Evolutionary conservation across 257 asterid species (phyloP).

Genomic region (Forsythia viridissima): DNA sequence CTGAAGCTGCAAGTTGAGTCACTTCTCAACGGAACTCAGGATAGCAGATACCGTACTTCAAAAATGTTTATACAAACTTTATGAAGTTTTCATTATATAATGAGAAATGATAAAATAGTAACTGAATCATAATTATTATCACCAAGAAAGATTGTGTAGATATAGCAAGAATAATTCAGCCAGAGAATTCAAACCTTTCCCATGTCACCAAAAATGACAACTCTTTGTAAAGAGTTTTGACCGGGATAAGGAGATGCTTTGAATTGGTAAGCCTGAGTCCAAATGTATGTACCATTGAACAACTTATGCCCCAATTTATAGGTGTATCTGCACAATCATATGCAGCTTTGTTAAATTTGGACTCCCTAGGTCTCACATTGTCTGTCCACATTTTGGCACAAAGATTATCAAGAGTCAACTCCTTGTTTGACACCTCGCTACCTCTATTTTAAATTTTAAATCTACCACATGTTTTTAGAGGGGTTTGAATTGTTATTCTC

Average conservation of each 20-base stretch:
- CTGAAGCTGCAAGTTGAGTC: neutral
- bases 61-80: neutral
- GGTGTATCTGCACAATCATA: conserved; percentile 62
- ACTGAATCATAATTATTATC: neutral
- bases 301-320: conserved; percentile 84
- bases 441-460: neutral
- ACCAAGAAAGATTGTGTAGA: neutral
- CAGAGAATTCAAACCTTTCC: conserved; percentile 68
- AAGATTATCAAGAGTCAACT: neutral
- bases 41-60: neutral
- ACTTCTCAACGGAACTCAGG: neutral
- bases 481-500: neutral
- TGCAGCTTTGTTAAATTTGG: neutral
- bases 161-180: neutral
- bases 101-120: neutral
- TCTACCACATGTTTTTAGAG: neutral
- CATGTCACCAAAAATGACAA: conserved; percentile 92
- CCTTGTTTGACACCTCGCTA: neutral
- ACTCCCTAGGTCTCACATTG: neutral
- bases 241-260: conserved; percentile 96
- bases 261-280: conserved; percentile 70
- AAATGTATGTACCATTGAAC: conserved; percentile 56
- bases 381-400: neutral
- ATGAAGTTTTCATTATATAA: no score
- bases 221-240: conserved; percentile 79